phyloP scores from a whole-genome alignment of 2,329 filamentous ascomycete species.

The Ramularia collo-cygni region DNA sequence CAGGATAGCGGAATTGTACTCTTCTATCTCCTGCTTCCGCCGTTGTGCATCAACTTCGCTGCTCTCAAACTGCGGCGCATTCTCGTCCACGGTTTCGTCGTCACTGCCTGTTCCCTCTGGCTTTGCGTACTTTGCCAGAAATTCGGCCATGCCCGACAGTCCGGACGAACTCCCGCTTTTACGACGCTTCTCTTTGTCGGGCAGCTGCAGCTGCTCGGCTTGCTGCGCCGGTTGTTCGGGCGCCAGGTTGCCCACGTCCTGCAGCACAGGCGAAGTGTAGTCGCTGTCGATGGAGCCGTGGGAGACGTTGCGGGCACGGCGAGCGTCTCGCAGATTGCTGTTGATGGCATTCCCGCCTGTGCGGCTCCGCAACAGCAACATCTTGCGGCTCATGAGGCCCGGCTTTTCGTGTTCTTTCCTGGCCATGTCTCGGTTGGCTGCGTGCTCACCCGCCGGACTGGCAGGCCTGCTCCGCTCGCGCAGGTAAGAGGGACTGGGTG shows the following conservation, averaged over 20 bases:
- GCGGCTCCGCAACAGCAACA: slow-evolving; percentile 27
- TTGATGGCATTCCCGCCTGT: slow-evolving; percentile 16
- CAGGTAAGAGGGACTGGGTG: slow-evolving; percentile 27
- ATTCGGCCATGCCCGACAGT: slow-evolving; percentile 33
- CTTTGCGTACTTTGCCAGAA: slow-evolving; percentile 26
- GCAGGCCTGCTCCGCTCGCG: slow-evolving; percentile 8
- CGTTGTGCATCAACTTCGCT: slow-evolving; percentile 5
- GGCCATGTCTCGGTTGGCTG: slow-evolving; percentile 3
- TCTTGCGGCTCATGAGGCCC: slow-evolving; percentile 26
- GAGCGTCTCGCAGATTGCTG: background rate
- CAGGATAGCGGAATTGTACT: slow-evolving; percentile 66
- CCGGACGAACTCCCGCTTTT: slow-evolving; percentile 36
- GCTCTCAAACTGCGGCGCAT: slow-evolving; percentile 4
- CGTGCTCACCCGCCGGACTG: slow-evolving; percentile 1
- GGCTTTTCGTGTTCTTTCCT: slow-evolving; percentile 24
- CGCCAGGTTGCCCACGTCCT: slow-evolving; percentile 24
- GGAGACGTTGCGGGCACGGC: slow-evolving; percentile 3
- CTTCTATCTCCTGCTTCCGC: slow-evolving; percentile 39
- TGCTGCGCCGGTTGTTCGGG: slow-evolving; percentile 20
- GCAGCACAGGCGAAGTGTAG: slow-evolving; percentile 26
- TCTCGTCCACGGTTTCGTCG: slow-evolving; percentile 14
- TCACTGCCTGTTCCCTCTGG: slow-evolving; percentile 18
- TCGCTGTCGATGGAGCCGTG: slow-evolving; percentile 11
- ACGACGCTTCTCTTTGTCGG: slow-evolving; percentile 27
- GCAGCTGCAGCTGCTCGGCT: slow-evolving; percentile 10